A percentile compares a stretch with the other conserved stretches of the same genome.
Evolutionary conservation across 352 stramenopile species (phyloP).

Genomic region (Phytophthora pini): DNA sequence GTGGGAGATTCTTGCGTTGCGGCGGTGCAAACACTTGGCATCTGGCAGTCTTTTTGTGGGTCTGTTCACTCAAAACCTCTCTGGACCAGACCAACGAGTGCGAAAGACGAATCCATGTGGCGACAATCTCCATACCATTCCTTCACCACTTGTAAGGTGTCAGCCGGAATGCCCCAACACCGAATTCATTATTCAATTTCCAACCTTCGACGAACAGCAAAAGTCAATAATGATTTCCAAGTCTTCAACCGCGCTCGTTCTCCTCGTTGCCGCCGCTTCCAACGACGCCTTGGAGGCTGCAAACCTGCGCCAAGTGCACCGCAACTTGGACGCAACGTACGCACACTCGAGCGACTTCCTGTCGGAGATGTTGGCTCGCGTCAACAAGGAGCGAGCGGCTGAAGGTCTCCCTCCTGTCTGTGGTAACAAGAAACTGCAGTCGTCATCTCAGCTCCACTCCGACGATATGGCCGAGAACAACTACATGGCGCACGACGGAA

Average conservation of each 20-base stretch:
- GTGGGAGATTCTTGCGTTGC: slow-evolving; percentile 10
- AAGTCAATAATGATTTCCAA: slow-evolving; percentile 11
- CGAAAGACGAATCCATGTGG: slow-evolving; percentile 23
- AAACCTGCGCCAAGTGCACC: slow-evolving; percentile 26
- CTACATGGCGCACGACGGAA: slow-evolving; percentile 53
- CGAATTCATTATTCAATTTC: slow-evolving; percentile 21
- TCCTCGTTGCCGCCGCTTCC: slow-evolving; percentile 10
- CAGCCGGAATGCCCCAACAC: neutral
- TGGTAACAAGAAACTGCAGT: slow-evolving; percentile 40
- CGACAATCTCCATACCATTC: slow-evolving; percentile 8
- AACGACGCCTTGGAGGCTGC: slow-evolving; percentile 4
- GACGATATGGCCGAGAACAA: slow-evolving; percentile 51
- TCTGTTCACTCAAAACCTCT: neutral
- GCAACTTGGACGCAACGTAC: slow-evolving; percentile 30
- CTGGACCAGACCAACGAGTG: slow-evolving; percentile 21
- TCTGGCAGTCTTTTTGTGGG: slow-evolving; percentile 15
- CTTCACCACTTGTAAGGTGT: neutral
- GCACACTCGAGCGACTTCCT: slow-evolving; percentile 21
- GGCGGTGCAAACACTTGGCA: slow-evolving; percentile 3
- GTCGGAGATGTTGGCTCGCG: slow-evolving; percentile 40
- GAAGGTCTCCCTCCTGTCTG: slow-evolving; percentile 37
- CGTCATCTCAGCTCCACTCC: slow-evolving; percentile 28
- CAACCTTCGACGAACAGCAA: neutral
- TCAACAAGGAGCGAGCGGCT: slow-evolving; percentile 51
- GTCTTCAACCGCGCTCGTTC: slow-evolving; percentile 8